Percentiles rank a stretch among this genome's conserved stretches.
These are phyloP conservation scores for Chlorella sp. DNA, from an alignment of 139 green algal genomes.

Conservation along the genomic window DNA sequence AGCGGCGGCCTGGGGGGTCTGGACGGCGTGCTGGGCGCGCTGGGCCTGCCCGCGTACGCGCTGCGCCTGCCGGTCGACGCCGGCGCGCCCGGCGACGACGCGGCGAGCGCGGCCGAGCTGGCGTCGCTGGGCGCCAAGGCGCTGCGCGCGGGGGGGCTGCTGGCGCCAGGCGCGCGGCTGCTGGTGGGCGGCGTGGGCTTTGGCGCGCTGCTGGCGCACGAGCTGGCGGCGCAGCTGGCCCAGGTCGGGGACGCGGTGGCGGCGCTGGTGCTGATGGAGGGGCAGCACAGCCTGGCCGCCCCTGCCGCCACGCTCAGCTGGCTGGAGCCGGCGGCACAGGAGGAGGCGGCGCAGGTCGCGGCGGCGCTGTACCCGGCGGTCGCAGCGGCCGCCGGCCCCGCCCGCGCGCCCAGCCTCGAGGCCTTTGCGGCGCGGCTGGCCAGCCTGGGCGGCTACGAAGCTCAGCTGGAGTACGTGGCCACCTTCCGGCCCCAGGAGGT, in stretches of 20 bases:
- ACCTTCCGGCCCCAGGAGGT: slow-evolving; percentile 44
- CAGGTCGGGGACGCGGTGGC: slow-evolving; percentile 37
- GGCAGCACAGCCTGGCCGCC: background rate
- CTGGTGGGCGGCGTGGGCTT: slow-evolving; percentile 64
- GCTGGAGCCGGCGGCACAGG: slow-evolving; percentile 1
- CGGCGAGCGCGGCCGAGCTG: slow-evolving; percentile 31
- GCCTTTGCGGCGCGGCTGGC: slow-evolving; percentile 30
- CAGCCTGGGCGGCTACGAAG: slow-evolving; percentile 31
- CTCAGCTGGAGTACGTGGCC: slow-evolving; percentile 68
- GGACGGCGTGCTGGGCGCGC: slow-evolving; percentile 16
- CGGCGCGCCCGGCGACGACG: slow-evolving; percentile 23
- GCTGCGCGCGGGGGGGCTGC: slow-evolving; percentile 16
- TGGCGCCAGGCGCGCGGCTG: slow-evolving; percentile 3
- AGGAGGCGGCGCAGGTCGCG: slow-evolving; percentile 35
- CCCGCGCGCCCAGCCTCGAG: slow-evolving; percentile 24
- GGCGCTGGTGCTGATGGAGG: slow-evolving; percentile 55
- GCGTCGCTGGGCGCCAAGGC: slow-evolving; percentile 37
- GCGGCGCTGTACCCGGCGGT: slow-evolving; percentile 30
- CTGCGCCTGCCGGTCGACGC: slow-evolving; percentile 28
- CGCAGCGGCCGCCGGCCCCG: background rate
- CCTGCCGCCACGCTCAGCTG: slow-evolving; percentile 11
- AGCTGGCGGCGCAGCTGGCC: slow-evolving; percentile 66
- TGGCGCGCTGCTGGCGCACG: slow-evolving; percentile 64
- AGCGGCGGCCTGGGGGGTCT: slow-evolving; percentile 39
- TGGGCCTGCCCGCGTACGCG: slow-evolving; percentile 39